These are phyloP conservation scores for Verticillium isaacii DNA, from an alignment of 2,329 filamentous ascomycete genomes.

Conservation along the genomic window DNA sequence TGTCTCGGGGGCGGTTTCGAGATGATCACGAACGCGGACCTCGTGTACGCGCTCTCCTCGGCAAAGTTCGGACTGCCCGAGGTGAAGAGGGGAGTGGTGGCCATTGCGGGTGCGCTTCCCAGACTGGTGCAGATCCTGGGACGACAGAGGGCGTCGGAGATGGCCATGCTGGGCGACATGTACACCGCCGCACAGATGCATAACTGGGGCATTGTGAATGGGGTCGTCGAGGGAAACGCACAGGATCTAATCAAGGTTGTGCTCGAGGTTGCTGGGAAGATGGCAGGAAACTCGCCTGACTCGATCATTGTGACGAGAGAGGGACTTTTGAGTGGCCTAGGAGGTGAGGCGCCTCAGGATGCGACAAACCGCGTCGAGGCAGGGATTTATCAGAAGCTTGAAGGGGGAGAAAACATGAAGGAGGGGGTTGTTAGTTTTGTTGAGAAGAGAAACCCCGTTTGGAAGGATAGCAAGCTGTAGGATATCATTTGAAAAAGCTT, in stretches of 20 bases:
- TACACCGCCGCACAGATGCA: conserved; percentile 56
- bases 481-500: neutral
- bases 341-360: conserved; percentile 59
- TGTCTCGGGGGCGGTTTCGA: conserved; percentile 75
- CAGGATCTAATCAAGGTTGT: conserved; percentile 51
- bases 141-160: conserved; percentile 63
- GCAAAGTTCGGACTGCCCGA: conserved; percentile 68
- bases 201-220: conserved; percentile 67
- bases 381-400: conserved; percentile 54
- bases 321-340: conserved; percentile 70
- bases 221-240: conserved; percentile 39
- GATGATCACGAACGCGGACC: conserved; percentile 68
- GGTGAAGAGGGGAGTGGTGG: conserved; percentile 65
- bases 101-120: conserved; percentile 66
- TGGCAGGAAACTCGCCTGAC: conserved; percentile 69
- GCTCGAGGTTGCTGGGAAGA: conserved; percentile 53
- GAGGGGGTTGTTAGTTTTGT: conserved; percentile 74
- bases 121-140: conserved; percentile 63
- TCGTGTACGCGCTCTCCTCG: conserved; percentile 56
- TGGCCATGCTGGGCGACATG: conserved; percentile 60
- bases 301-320: conserved; percentile 69
- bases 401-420: conserved; percentile 65
- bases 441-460: conserved; percentile 66
- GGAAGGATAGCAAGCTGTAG: conserved; percentile 59
- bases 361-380: conserved; percentile 54